Evolutionary conservation across 2,329 filamentous ascomycete genomes (phyloP), one percentile per base, ranked within the genome.

Genomic region (Phaeosphaeriaceae sp.): DNA sequence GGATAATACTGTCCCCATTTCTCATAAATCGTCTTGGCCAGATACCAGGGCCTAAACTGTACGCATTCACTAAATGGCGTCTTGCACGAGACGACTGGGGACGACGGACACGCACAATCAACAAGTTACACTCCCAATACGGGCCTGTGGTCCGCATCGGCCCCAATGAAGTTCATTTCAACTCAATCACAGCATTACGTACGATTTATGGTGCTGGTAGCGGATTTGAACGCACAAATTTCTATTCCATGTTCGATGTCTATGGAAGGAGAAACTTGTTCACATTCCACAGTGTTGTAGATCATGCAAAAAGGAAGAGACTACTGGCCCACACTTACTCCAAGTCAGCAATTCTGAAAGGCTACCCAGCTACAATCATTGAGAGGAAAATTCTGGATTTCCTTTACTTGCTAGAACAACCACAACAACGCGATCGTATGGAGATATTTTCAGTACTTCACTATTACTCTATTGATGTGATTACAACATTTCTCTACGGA

Each of bases 241-340:
- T 83, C 56, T 84, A 84, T 46, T 74, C 76, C 36, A 82, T 83
- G 77, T 83, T 84, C 49, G 79, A 82, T 53, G 78, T 76, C 0
- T 82, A 81, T 41, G 79, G 79, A 0, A 70, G 71, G 8, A 76
- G 76, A 60, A 82, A 83, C 44, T 57, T 84, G 2, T 83, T 84
- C 59, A 81, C 79, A 0, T 83, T 83, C 50, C 66, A 69, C 6
- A 68, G 72, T 0, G 68, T 70, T 0, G 73, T 72, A 23, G 68
- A 74, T 2, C 81, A 84, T 60, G 73, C 71, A 0, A 74, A 79
- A 1, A 66, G 81, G 15, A 84, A 84, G 68, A 83, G 82, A 55
- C 50, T 82, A 0, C 48, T 83, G 20, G 75, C 77, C 3, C 78
- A 82, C 49, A 76, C 78, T 0, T 84, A 84, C 47, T 78, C 81